phyloP scores from a whole-genome alignment of 176 grass and related monocot genomes.

The Phoenix roebelenii region DNA sequence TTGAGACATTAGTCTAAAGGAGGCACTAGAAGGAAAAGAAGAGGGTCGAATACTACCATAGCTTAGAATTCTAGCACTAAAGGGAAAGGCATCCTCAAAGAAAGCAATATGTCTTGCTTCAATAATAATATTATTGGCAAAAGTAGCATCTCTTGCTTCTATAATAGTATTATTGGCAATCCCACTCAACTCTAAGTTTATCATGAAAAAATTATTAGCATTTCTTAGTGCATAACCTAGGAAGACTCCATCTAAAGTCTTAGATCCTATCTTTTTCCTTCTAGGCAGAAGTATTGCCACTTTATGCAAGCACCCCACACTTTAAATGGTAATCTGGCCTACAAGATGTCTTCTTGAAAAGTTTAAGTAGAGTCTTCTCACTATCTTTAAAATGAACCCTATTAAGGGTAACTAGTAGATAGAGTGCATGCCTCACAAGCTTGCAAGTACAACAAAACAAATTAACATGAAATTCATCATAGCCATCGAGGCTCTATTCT shows the following conservation, averaged over 20 bases:
- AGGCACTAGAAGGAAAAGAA: too few relatives aligned
- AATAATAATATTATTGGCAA: background rate
- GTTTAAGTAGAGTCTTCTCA: background rate
- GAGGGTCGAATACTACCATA: too few relatives aligned
- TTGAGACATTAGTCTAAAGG: too few relatives aligned
- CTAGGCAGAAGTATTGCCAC: conserved; percentile 13
- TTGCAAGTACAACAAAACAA: conserved; percentile 4
- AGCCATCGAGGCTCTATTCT: conserved; percentile 8
- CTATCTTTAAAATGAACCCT: conserved; percentile 8
- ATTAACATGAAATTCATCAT: conserved; percentile 20
- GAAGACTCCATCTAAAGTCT: too few relatives aligned
- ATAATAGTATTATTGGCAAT: conserved; percentile 8
- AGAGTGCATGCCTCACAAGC: conserved; percentile 14
- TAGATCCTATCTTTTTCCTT: background rate
- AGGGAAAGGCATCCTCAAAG: conserved; percentile 1
- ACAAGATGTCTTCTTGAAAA: too few relatives aligned
- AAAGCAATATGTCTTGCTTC: conserved; percentile 12
- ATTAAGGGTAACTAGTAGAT: conserved; percentile 13
- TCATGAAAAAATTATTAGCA: conserved; percentile 2
- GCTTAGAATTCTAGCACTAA: too few relatives aligned
- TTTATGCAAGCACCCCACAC: conserved; percentile 22
- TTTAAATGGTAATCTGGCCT: background rate
- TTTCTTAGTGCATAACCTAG: conserved; percentile 2
- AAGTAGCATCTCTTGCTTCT: too few relatives aligned
- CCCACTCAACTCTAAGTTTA: conserved; percentile 7